phyloP scores from a whole-genome alignment of 202 grass and related monocot genomes.

The Sporobolus alterniflorus region DNA sequence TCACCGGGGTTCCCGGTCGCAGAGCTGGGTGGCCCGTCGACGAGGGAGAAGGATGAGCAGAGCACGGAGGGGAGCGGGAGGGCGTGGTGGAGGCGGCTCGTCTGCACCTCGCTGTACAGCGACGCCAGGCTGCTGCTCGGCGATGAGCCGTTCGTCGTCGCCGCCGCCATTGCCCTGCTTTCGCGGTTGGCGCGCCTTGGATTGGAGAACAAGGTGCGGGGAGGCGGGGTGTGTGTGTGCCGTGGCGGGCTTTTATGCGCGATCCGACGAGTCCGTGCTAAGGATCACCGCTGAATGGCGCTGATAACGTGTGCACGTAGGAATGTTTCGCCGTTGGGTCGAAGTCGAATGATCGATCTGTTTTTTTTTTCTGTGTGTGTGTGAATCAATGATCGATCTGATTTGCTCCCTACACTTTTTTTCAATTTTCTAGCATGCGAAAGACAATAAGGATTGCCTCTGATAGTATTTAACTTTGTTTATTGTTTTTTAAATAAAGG shows the following conservation, averaged over 20 bases:
- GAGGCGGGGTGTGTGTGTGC: background rate
- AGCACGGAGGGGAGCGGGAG: conserved; percentile 65
- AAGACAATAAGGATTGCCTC: no score
- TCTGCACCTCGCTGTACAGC: conserved; percentile 81
- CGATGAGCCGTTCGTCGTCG: conserved; percentile 28
- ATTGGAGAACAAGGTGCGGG: conserved; percentile 22
- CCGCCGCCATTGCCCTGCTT: background rate
- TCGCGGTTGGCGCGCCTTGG: conserved; percentile 8
- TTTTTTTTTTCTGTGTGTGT: no score
- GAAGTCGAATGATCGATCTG: no score
- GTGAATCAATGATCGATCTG: background rate
- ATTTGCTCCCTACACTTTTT: no score
- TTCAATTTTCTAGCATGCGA: background rate
- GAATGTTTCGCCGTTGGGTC: background rate
- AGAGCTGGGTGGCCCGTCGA: conserved; percentile 57
- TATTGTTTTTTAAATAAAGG: background rate
- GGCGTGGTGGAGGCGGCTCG: conserved; percentile 60
- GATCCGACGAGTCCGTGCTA: background rate
- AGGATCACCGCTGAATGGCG: background rate
- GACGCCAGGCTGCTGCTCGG: conserved; percentile 48
- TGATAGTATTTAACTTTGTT: no score
- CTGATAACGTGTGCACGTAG: background rate
- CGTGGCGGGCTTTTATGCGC: conserved; percentile 21
- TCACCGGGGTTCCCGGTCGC: conserved; percentile 61
- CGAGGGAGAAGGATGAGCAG: conserved; percentile 47